These are phyloP conservation scores for Leptographium wingfieldii DNA, from an alignment of 2,329 filamentous ascomycete species.

Conservation along the genomic window DNA sequence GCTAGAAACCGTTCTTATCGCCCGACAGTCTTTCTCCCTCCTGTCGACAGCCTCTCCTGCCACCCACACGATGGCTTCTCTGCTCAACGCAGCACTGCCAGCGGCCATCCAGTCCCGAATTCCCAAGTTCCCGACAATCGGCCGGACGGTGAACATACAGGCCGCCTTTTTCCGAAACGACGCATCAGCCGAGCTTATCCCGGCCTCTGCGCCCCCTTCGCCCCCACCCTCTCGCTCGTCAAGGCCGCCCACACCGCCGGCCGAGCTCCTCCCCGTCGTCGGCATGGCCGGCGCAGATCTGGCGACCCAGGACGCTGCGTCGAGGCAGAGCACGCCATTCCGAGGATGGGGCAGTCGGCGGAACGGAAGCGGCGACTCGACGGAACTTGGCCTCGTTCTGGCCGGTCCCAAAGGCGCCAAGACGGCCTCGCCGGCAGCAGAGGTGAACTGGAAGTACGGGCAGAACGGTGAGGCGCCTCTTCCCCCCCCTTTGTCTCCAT, in stretches of 20 bases:
- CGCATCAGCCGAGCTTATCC: not conserved
- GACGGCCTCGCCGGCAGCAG: not conserved
- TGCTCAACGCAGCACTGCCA: conserved; percentile 12
- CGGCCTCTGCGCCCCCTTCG: not conserved
- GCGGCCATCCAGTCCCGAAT: conserved; percentile 15
- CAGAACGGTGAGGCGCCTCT: conserved; percentile 7
- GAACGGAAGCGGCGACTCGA: not conserved
- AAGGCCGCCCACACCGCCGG: conserved; percentile 4
- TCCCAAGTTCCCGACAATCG: conserved; percentile 10
- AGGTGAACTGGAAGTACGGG: conserved; percentile 13
- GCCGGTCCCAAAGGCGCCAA: not conserved
- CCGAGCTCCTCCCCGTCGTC: not conserved
- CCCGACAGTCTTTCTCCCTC: not conserved
- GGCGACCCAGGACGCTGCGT: not conserved
- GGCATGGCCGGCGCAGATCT: not conserved
- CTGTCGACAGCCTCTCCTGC: not conserved
- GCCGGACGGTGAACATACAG: conserved; percentile 8
- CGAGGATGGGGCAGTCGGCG: not conserved
- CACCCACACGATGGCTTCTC: conserved; percentile 1
- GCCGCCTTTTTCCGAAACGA: conserved; percentile 5
- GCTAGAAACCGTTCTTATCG: not conserved
- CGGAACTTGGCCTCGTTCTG: conserved; percentile 6
- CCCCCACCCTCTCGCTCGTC: conserved; percentile 4
- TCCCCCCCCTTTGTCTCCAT: not conserved
- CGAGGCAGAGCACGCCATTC: not conserved